A percentile compares a stretch with the other conserved stretches of the same genome.
phyloP scores from a whole-genome alignment of 495 filamentous ascomycete species.

The Gamarada debralockiae region DNA sequence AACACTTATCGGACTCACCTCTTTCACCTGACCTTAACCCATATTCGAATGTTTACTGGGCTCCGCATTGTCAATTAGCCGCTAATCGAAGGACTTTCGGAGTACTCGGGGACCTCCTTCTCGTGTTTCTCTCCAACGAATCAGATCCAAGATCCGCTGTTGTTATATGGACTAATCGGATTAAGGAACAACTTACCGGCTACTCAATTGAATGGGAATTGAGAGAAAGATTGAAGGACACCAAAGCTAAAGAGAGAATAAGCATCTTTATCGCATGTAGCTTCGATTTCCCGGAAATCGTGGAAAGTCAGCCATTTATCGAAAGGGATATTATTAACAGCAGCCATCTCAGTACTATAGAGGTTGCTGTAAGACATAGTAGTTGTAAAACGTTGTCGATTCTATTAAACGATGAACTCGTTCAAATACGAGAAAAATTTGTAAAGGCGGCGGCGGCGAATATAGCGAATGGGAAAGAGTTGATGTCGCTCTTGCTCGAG shows the following conservation, averaged over 20 bases:
- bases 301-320: background rate
- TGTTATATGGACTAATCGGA: slow-evolving; percentile 3
- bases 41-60: background rate
- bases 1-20: background rate
- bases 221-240: background rate
- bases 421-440: background rate
- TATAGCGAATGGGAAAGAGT: background rate
- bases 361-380: background rate
- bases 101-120: background rate
- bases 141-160: slow-evolving; percentile 4
- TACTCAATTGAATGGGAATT: background rate
- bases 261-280: slow-evolving; percentile 4
- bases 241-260: background rate
- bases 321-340: background rate
- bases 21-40: background rate
- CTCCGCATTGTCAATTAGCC: background rate
- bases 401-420: background rate
- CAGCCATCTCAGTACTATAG: background rate
- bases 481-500: slow-evolving; percentile 18
- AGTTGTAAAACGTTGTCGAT: background rate
- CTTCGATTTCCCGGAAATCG: slow-evolving; percentile 5
- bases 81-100: background rate
- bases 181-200: slow-evolving; percentile 1
- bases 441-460: slow-evolving; percentile 15
- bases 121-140: slow-evolving; percentile 8